These are phyloP conservation scores for Citrus medica DNA, from an alignment of 345 rosid species.

Conservation along the genomic window DNA sequence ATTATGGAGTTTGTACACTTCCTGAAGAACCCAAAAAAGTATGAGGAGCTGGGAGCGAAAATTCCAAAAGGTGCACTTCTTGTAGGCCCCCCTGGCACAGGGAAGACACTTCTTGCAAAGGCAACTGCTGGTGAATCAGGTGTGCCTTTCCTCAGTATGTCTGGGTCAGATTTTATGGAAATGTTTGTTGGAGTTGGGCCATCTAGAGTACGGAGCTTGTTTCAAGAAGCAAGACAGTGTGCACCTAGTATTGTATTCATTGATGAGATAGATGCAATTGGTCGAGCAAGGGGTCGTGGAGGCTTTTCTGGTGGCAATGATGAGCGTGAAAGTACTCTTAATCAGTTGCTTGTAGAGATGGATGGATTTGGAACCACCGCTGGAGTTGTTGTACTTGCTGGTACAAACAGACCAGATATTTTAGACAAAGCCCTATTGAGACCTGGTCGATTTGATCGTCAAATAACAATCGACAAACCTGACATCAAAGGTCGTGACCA, in stretches of 20 bases:
- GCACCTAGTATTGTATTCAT: slow-evolving; percentile 53
- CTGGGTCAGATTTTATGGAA: slow-evolving; percentile 58
- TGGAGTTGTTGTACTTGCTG: slow-evolving; percentile 55
- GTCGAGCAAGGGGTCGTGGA: slow-evolving; percentile 53
- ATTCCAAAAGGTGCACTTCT: slow-evolving; percentile 59
- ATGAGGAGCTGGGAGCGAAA: slow-evolving; percentile 49
- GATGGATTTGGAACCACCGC: slow-evolving; percentile 62
- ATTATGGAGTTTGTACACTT: slow-evolving; percentile 59
- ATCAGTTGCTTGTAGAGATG: slow-evolving; percentile 58
- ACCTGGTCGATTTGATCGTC: slow-evolving; percentile 55
- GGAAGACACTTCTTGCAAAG: slow-evolving; percentile 58
- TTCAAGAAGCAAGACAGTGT: slow-evolving; percentile 50
- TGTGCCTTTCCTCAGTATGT: slow-evolving; percentile 49
- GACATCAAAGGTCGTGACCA: slow-evolving; percentile 51
- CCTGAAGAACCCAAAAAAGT: slow-evolving; percentile 54
- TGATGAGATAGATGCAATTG: slow-evolving; percentile 56
- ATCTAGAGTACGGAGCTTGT: slow-evolving; percentile 52
- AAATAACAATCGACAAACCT: slow-evolving; percentile 46
- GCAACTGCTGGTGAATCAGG: slow-evolving; percentile 55
- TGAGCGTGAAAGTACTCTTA: slow-evolving; percentile 58
- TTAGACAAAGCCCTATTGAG: slow-evolving; percentile 51
- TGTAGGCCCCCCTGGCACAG: slow-evolving; percentile 56
- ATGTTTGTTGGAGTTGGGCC: slow-evolving; percentile 60
- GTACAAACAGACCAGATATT: slow-evolving; percentile 49
- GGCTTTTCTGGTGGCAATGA: slow-evolving; percentile 46